Evolutionary conservation across 352 stramenopile genomes (phyloP).

Genomic region (Pythium chondricola): DNA sequence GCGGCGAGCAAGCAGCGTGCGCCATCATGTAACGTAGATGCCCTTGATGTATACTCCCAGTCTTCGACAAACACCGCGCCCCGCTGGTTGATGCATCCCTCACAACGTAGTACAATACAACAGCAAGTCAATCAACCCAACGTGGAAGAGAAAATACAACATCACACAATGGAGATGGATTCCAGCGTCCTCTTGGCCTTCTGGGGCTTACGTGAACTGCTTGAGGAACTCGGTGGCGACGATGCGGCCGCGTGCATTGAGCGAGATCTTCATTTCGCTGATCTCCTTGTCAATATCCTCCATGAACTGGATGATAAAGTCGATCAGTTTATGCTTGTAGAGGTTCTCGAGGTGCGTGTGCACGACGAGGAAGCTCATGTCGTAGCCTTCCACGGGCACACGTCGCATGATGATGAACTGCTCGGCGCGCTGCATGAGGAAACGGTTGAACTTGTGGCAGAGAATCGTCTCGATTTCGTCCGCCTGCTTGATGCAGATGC

Average conservation of each 20-base stretch:
- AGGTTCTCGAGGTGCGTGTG: constrained; percentile 93
- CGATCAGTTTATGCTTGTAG: constrained; percentile 96
- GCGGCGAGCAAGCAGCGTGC: constrained; percentile 36
- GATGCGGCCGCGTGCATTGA: constrained; percentile 91
- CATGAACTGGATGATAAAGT: constrained; percentile 98
- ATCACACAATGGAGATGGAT: too few relatives aligned
- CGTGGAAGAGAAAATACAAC: too few relatives aligned
- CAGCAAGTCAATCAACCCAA: too few relatives aligned
- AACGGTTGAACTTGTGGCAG: constrained; percentile 93
- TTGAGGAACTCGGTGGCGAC: constrained; percentile 95
- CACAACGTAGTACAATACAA: background rate
- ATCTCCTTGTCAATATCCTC: constrained; percentile 98
- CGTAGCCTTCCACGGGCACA: constrained; percentile 89
- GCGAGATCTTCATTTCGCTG: constrained; percentile 95
- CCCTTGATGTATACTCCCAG: too few relatives aligned
- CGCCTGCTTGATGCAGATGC: constrained; percentile 95
- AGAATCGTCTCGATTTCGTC: constrained; percentile 93
- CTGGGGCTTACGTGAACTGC: constrained; percentile 83
- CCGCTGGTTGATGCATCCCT: too few relatives aligned
- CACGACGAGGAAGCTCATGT: constrained; percentile 95
- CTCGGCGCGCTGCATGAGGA: constrained; percentile 95
- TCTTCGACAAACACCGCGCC: too few relatives aligned
- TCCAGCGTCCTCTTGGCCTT: too few relatives aligned
- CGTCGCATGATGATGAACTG: constrained; percentile 94
- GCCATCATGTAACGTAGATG: constrained; percentile 65